Base-by-base conservation (phyloP, 176 grass and related monocot genomes). In the Canna indica region DNA sequence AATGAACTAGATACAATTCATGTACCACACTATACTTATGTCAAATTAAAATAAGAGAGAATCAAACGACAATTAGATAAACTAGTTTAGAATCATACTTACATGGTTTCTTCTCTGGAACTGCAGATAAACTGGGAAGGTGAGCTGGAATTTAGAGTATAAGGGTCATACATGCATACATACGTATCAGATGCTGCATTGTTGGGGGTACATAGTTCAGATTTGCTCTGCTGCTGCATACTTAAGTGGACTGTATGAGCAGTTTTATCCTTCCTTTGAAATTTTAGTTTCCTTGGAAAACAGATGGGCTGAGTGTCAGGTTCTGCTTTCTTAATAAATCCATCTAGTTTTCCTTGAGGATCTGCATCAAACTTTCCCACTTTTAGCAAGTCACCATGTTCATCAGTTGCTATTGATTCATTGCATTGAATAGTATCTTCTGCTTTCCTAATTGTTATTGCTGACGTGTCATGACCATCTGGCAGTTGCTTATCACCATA, bases 91-190 rank as follows among this genome's bases (percentile, higher is more conserved):
- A 11, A 11, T 11, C 41, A 44, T 11, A 66, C 94, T 99, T 91
- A 99, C 94, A 85, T 65, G 60, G 83, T 83, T 11, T 99, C 89
- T 80, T 99, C 94, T 88, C 94, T 90, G 47, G 94, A 99, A 80
- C 86, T 87, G 76, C 70, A 89, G 46, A 86, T 93, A 70, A 88
- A 85, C 58, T 84, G 82, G 34, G 94, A 99, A 73, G 83, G 74
- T 58, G 90, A 85, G 78, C 89, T 79, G 30, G 87, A 63, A 76
- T 82, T 85, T 84, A 83, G 77, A 48, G 83, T 82, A 46, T 93
- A 99, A 76, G 88, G 84, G 59, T 93, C 94, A 2, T 99, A 90
- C 5, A 87, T 59, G 22, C 81, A 93, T 70, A 99, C 88, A 74
- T 99, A 99, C 1, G 94, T 79, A 50, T 90, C 94, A 2, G 88